Evolutionary conservation across 2,329 filamentous ascomycete species (phyloP).

Genomic region (Epichloe amarillans): DNA sequence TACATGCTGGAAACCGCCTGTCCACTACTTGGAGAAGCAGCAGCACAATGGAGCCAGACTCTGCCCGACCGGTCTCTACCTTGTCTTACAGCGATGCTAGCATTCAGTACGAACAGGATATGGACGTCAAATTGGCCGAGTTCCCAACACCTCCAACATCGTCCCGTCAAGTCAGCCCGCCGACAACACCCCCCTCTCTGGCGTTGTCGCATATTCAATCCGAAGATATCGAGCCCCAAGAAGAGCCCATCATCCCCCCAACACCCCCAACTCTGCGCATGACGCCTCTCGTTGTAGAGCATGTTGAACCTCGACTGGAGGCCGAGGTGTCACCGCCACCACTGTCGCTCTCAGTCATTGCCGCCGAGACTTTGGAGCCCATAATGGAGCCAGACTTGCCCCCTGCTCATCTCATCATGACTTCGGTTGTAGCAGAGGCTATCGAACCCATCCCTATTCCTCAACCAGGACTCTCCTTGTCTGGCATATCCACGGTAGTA

Average conservation of each 20-base stretch:
- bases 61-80: constrained; percentile 30
- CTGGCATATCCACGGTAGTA: constrained; percentile 13
- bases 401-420: constrained; percentile 16
- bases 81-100: constrained; percentile 40
- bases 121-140: constrained; percentile 38
- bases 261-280: constrained; percentile 18
- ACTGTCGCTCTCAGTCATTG: constrained; percentile 20
- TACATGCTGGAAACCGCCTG: constrained; percentile 16
- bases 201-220: constrained; percentile 31
- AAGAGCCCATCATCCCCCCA: constrained; percentile 20
- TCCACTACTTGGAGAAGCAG: constrained; percentile 14
- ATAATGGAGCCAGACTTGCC: constrained; percentile 11
- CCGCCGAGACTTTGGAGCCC: constrained; percentile 22
- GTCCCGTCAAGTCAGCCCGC: constrained; percentile 17
- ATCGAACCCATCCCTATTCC: constrained; percentile 11
- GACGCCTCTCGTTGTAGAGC: constrained; percentile 15
- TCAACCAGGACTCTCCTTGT: constrained; percentile 10
- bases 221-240: constrained; percentile 29
- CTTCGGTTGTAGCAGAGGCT: constrained; percentile 17
- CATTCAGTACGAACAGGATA: constrained; percentile 35
- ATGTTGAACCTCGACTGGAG: constrained; percentile 18
- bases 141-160: constrained; percentile 41
- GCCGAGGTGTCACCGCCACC: constrained; percentile 9
- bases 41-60: constrained; percentile 13
- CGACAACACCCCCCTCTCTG: constrained; percentile 22